phyloP scores from a whole-genome alignment of 1,284 basidiomycete species.

The Cryptococcus neoformans region DNA sequence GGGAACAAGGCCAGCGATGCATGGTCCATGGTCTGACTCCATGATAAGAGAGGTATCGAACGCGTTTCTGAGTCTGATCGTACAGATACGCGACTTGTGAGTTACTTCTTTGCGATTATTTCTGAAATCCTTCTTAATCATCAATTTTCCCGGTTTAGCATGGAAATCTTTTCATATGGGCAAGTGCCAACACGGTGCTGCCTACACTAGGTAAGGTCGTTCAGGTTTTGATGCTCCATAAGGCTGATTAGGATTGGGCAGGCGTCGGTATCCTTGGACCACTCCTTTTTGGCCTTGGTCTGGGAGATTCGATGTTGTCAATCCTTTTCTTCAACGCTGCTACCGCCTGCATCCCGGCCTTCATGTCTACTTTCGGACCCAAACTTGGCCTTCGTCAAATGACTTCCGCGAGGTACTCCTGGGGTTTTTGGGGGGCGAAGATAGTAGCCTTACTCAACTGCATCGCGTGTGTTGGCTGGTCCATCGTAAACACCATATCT shows the following conservation, averaged over 20 bases:
- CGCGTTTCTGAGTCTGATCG: slow-evolving; percentile 30
- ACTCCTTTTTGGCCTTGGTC: slow-evolving; percentile 25
- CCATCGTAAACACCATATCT: slow-evolving; percentile 48
- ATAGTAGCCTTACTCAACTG: slow-evolving; percentile 36
- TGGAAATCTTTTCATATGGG: slow-evolving; percentile 29
- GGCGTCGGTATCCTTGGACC: slow-evolving; percentile 36
- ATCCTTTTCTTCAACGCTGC: slow-evolving; percentile 34
- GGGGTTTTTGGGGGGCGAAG: slow-evolving; percentile 37
- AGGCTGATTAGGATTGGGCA: background rate
- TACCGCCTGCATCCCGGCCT: slow-evolving; percentile 28
- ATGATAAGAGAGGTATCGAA: slow-evolving; percentile 33
- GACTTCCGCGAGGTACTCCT: slow-evolving; percentile 48
- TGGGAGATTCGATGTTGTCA: slow-evolving; percentile 36
- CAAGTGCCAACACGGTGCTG: background rate
- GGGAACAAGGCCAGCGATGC: background rate
- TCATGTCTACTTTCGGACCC: slow-evolving; percentile 39
- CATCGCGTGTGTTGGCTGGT: slow-evolving; percentile 44
- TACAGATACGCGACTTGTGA: slow-evolving; percentile 26
- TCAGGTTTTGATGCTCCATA: background rate
- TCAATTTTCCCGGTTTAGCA: slow-evolving; percentile 4
- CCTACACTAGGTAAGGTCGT: background rate
- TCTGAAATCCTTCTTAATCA: background rate
- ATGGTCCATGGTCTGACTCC: background rate
- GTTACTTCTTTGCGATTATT: background rate
- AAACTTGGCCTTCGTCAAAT: slow-evolving; percentile 47